Evolutionary conservation across 192 early-diverging fungal species (phyloP).

Genomic region (Umbelopsis isabellina): DNA sequence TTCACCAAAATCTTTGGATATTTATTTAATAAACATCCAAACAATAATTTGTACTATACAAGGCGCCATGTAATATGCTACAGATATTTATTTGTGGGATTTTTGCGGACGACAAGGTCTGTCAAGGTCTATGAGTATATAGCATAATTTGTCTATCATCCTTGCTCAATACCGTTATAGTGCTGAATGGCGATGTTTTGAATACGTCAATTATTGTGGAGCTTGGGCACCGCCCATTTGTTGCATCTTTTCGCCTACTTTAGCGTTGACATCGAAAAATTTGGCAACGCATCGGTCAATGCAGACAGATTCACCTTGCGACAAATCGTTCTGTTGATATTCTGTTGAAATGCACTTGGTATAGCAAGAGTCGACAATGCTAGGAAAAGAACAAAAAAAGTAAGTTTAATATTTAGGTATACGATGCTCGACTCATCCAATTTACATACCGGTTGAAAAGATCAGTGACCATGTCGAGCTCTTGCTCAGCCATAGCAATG

Average conservation of each 20-base stretch:
- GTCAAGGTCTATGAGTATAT: too few relatives aligned
- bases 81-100: too few relatives aligned
- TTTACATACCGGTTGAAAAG: constrained; percentile 69
- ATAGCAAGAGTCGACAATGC: constrained; percentile 84
- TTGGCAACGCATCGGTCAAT: constrained; percentile 89
- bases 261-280: constrained; percentile 86
- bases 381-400: constrained; percentile 25
- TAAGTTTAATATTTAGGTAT: background rate
- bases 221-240: constrained; percentile 42
- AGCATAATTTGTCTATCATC: background rate
- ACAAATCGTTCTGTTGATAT: constrained; percentile 79
- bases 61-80: too few relatives aligned
- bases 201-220: constrained; percentile 1
- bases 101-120: too few relatives aligned
- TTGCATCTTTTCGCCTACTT: constrained; percentile 79
- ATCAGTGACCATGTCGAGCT: constrained; percentile 82
- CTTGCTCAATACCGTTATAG: constrained; percentile 7
- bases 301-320: constrained; percentile 92
- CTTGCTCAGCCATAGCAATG: constrained; percentile 78
- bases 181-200: background rate
- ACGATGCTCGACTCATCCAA: background rate
- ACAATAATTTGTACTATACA: too few relatives aligned
- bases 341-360: constrained; percentile 82
- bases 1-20: too few relatives aligned
- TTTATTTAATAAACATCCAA: too few relatives aligned